Evolutionary conservation across 805 yeast genomes (phyloP).

Genomic region (Priceomyces melissophilus): DNA sequence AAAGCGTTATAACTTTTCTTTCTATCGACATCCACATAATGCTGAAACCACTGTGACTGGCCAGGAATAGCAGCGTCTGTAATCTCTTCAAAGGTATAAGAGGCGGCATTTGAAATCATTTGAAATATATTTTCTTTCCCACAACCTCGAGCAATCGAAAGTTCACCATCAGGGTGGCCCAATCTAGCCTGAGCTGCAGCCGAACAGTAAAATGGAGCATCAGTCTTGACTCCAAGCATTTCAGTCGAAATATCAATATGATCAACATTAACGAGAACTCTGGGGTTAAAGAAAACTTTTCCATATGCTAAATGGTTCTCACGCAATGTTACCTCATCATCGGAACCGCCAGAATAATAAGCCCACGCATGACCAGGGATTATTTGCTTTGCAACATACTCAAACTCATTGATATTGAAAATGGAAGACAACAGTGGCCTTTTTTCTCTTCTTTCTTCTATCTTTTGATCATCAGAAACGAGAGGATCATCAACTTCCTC

Average conservation of each 20-base stretch:
- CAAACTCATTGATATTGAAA: conserved; percentile 38
- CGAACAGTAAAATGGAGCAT: conserved; percentile 46
- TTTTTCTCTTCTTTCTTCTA: conserved; percentile 13
- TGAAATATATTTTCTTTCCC: conserved; percentile 41
- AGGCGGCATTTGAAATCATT: conserved; percentile 45
- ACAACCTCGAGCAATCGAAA: conserved; percentile 38
- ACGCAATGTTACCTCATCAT: conserved; percentile 44
- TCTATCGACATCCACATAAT: conserved; percentile 43
- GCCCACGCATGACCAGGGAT: conserved; percentile 35
- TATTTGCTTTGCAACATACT: conserved; percentile 32
- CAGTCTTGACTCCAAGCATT: conserved; percentile 29
- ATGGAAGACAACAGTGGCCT: conserved; percentile 31
- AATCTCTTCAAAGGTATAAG: conserved; percentile 41
- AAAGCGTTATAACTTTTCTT: conserved; percentile 26
- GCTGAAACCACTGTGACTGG: conserved; percentile 46
- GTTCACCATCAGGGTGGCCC: conserved; percentile 45
- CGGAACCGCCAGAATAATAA: conserved; percentile 47
- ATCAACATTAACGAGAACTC: conserved; percentile 32
- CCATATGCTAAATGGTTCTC: conserved; percentile 43
- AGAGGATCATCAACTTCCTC: conserved; percentile 11
- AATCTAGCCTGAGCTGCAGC: conserved; percentile 46
- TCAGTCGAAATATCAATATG: conserved; percentile 25
- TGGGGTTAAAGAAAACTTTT: conserved; percentile 45
- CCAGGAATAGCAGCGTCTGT: conserved; percentile 24
- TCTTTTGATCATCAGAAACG: conserved; percentile 17